Percentiles rank a stretch among this genome's conserved stretches.
phyloP scores from a whole-genome alignment of 352 stramenopile species.

The Pythium monospermum region DNA sequence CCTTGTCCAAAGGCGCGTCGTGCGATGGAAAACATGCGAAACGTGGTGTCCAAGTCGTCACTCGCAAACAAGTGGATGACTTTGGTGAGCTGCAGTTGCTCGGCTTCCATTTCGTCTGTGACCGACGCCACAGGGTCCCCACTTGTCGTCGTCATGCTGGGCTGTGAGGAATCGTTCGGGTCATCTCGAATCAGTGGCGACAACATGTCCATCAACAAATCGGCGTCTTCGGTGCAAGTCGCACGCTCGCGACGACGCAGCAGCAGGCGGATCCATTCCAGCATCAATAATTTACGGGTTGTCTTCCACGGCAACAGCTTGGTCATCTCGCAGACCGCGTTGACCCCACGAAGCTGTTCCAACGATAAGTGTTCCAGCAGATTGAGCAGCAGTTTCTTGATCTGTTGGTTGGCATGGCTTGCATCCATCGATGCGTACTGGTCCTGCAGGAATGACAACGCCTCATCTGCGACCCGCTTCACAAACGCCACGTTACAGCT shows the following conservation, averaged over 20 bases:
- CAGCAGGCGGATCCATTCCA: slow-evolving; percentile 46
- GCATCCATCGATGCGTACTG: slow-evolving; percentile 3
- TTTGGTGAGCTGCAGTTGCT: slow-evolving; percentile 91
- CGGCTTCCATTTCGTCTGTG: slow-evolving; percentile 64
- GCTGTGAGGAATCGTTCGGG: slow-evolving; percentile 30
- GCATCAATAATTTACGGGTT: slow-evolving; percentile 44
- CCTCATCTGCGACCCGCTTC: slow-evolving; percentile 26
- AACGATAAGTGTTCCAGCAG: slow-evolving; percentile 28
- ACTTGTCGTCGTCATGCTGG: slow-evolving; percentile 17
- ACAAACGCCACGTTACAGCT: slow-evolving; percentile 23
- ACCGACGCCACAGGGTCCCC: slow-evolving; percentile 16
- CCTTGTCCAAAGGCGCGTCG: slow-evolving; percentile 79
- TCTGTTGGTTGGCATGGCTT: not conserved
- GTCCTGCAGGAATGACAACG: slow-evolving; percentile 27
- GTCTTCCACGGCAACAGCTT: slow-evolving; percentile 46
- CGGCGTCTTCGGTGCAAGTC: slow-evolving; percentile 32
- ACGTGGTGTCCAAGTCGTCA: slow-evolving; percentile 55
- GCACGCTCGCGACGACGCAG: slow-evolving; percentile 30
- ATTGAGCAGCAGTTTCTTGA: slow-evolving; percentile 17
- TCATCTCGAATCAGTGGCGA: slow-evolving; percentile 89
- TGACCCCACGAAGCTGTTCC: slow-evolving; percentile 32
- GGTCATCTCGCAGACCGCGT: slow-evolving; percentile 32
- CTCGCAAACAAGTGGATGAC: slow-evolving; percentile 92
- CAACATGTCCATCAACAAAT: slow-evolving; percentile 73
- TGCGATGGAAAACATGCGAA: slow-evolving; percentile 55